A percentile compares a stretch with the other conserved stretches of the same genome.
These are phyloP conservation scores for Rehmannia glutinosa DNA, from an alignment of 257 asterid species.

Conservation along the genomic window DNA sequence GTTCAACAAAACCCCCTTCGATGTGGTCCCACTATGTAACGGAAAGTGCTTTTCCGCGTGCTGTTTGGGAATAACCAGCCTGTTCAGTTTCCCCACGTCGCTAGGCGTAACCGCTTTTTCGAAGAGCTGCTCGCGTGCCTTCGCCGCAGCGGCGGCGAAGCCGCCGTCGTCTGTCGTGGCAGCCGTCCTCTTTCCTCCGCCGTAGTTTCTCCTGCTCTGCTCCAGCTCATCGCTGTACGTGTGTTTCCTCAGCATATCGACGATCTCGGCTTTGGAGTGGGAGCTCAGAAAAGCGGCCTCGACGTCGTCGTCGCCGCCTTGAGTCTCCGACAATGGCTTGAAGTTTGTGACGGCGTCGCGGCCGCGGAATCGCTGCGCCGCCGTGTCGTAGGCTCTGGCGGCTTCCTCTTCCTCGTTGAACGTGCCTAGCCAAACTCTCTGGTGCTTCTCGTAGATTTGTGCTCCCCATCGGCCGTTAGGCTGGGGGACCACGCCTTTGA, in stretches of 20 bases:
- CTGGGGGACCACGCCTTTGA: slow-evolving; percentile 93
- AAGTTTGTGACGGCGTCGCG: slow-evolving; percentile 62
- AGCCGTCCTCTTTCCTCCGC: background rate
- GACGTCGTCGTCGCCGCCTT: slow-evolving; percentile 21
- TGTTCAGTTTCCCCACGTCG: slow-evolving; percentile 67
- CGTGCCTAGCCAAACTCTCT: slow-evolving; percentile 61
- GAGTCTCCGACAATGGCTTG: slow-evolving; percentile 34
- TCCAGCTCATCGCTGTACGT: slow-evolving; percentile 61
- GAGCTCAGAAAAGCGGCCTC: slow-evolving; percentile 40
- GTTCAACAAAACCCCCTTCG: slow-evolving; percentile 49
- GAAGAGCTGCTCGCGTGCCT: slow-evolving; percentile 44
- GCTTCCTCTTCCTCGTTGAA: slow-evolving; percentile 66
- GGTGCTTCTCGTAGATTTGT: slow-evolving; percentile 84
- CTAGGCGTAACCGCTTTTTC: slow-evolving; percentile 73
- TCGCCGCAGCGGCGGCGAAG: background rate
- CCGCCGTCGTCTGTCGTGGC: slow-evolving; percentile 10
- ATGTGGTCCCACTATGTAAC: slow-evolving; percentile 28
- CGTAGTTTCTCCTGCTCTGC: slow-evolving; percentile 35
- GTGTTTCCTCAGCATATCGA: slow-evolving; percentile 65
- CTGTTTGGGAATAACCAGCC: slow-evolving; percentile 75
- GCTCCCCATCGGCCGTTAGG: slow-evolving; percentile 97
- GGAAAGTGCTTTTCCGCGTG: slow-evolving; percentile 76
- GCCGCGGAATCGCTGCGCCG: slow-evolving; percentile 74
- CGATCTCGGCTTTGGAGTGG: slow-evolving; percentile 57
- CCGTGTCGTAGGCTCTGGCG: slow-evolving; percentile 58